Evolutionary conservation across 495 filamentous ascomycete genomes (phyloP), one percentile per base, ranked within the genome.

Genomic region (Aspergillus carlsbadensis): DNA sequence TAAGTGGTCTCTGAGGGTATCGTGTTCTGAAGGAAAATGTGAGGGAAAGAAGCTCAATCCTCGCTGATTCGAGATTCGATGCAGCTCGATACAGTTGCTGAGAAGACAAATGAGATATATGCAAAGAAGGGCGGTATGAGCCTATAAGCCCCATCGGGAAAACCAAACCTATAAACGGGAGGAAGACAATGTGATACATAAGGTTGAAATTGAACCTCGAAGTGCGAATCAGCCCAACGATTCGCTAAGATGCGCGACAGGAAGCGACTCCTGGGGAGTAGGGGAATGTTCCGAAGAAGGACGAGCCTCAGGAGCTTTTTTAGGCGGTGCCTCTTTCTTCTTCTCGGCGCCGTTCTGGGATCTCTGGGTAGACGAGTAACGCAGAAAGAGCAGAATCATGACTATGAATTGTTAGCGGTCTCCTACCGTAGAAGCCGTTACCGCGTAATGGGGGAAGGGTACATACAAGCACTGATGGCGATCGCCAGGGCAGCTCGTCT

Each of bases 401-500:
- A 78, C 76, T 78, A 15, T 5, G 45, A 31, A 6, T 6, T 8
- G 59, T 77, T 59, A 77, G 70, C 22, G 49, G 1, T 1, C 26
- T 29, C 3, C 8, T 8, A 29, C 4, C 4, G 26, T 29, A 40
- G 17, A 47, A 11, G 17, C n/a, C n/a, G n/a, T n/a, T 29, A 3
- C 10, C 11, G 10, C 3, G 13, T 10, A 14, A 39, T 14, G 13
- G 24, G 11, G 14, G 7, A 11, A 51, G 29, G 13, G 15, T 21
- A 67, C 74, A 66, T 64, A 77, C 65, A 70, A 14, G 70, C 74
- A 69, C 69, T 73, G 10, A 57, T 73, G 22, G 65, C 81, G 63
- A 98, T 87, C 3, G 92, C 90, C 58, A 92, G 76, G 5, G 90
- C 91, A 17, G 92, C 91, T 34, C 93, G 80, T 44, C 92, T 76